Evolutionary conservation across 225 moss, liverwort and hornwort genomes (phyloP).

Genomic region (Pseudoscleropodium purum): DNA sequence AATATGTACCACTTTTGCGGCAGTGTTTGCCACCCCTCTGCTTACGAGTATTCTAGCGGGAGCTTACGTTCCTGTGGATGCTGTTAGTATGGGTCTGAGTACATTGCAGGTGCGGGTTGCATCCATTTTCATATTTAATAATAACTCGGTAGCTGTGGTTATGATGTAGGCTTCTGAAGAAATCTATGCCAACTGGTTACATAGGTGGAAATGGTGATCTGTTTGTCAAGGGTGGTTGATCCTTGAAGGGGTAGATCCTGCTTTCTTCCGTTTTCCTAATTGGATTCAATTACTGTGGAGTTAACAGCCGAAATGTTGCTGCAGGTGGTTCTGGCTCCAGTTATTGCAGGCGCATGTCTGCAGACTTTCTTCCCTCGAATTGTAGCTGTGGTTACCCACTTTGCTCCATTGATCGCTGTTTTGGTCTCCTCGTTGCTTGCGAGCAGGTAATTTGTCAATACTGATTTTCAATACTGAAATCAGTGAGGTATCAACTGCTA

Average conservation of each 20-base stretch:
- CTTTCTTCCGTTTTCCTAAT: neutral
- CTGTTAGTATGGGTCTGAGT: conserved; percentile 42
- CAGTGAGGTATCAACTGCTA: neutral
- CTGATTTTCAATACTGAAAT: neutral
- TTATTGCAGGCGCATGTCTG: conserved; percentile 45
- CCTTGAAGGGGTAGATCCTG: neutral
- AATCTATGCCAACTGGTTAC: neutral
- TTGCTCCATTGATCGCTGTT: conserved; percentile 53
- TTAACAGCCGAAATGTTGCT: neutral
- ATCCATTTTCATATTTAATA: neutral
- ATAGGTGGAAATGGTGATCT: neutral
- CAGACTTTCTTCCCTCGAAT: conserved; percentile 40
- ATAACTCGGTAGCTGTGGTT: neutral
- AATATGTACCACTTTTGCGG: conserved; percentile 61
- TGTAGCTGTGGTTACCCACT: conserved; percentile 26
- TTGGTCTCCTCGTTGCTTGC: conserved; percentile 50
- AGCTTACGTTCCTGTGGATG: conserved; percentile 55
- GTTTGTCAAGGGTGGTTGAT: neutral
- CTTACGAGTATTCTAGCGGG: conserved; percentile 45
- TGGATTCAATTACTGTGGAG: neutral
- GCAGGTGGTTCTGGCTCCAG: conserved; percentile 57
- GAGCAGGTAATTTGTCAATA: conserved; percentile 23
- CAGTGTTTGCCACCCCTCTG: conserved; percentile 47
- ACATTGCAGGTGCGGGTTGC: conserved; percentile 40
- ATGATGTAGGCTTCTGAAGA: neutral